Conservation (phyloP, 2,329 filamentous ascomycete genomes). For the Cladophialophora exuberans region DNA sequence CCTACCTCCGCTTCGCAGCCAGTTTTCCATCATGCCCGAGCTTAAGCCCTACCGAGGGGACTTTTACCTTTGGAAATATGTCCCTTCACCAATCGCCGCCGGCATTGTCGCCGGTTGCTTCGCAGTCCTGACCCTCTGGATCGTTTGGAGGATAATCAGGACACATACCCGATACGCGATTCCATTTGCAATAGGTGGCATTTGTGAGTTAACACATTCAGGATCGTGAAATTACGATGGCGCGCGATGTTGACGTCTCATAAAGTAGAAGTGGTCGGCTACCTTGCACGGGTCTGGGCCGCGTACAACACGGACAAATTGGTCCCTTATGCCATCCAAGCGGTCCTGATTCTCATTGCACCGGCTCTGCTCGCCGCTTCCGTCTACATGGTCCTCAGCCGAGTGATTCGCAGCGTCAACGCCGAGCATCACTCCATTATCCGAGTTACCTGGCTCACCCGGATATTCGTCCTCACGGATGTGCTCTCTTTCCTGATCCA, state of each 20-base stretch:
- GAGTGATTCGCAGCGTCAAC: slow-evolving; percentile 43
- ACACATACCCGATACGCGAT: slow-evolving; percentile 39
- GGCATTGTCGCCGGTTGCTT: slow-evolving; percentile 38
- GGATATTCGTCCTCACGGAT: slow-evolving; percentile 47
- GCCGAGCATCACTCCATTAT: slow-evolving; percentile 42
- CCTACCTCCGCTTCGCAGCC: too few species aligned
- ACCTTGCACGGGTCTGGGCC: slow-evolving; percentile 37
- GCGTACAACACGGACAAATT: slow-evolving; percentile 8
- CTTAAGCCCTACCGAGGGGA: too few species aligned
- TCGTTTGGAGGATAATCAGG: slow-evolving; percentile 37
- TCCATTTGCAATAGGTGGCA: slow-evolving; percentile 42
- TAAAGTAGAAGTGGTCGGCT: slow-evolving; percentile 45
- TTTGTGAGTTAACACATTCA: slow-evolving; percentile 39
- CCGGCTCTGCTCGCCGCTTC: slow-evolving; percentile 52
- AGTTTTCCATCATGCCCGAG: too few species aligned
- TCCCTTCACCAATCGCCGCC: slow-evolving; percentile 35
- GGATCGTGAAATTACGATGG: background rate
- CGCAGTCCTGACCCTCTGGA: slow-evolving; percentile 31
- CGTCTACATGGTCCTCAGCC: slow-evolving; percentile 51
- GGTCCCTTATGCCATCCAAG: slow-evolving; percentile 37
- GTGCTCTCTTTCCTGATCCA: slow-evolving; percentile 43
- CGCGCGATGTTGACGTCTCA: background rate
- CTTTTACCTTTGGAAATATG: slow-evolving; percentile 32
- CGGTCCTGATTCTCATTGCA: slow-evolving; percentile 50
- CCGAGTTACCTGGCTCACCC: slow-evolving; percentile 41